Evolutionary conservation across 139 green algal genomes (phyloP), one percentile per base, ranked within the genome.

Genomic region (Marvania coccoides): DNA sequence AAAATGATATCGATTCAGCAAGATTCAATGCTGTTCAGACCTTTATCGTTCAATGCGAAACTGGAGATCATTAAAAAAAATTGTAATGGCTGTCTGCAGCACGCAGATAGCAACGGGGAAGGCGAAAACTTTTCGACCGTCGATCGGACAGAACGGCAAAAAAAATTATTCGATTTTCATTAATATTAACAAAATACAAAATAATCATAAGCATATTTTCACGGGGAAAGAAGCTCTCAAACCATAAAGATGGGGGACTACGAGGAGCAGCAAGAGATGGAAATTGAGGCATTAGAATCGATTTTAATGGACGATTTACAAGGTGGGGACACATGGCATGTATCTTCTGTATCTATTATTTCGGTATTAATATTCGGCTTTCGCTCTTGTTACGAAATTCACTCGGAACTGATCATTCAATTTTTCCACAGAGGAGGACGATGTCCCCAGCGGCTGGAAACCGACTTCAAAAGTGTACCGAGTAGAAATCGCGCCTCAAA

Each of bases 261-360:
- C 37, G 34, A 56, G 7, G 77, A 81, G 36, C 34, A 77, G 58
- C 80, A 86, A 37, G 64, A 63, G 15, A 81, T 85, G 67, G 80
- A 87, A 67, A 35, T 87, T 37, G 74, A 87, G 56, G 77, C 77
- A 19, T 59, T 87, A 6, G 28, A 77, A 31, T 65, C 77, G 6
- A 87, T 87, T 42, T 65, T 85, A 2, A 65, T 65, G 57, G 80
- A 87, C 47, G 74, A 86, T 23, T 58, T 80, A 9, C 33, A 72
- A 64, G 72, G 76, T 79, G 24, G 3, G 58, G 7, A 42, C 5
- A 6, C 5, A 3, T 35, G 8, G 24, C 1, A 5, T 30, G 14
- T 13, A 30, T 15, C 48, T 36, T 60, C 28, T 36, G 23, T 36
- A 13, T 35, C n/a, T 60, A 13, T 60, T 60, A 14, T 36, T 60